Base-by-base conservation (phyloP, 352 stramenopile genomes). In the Thraustotheca clavata region DNA sequence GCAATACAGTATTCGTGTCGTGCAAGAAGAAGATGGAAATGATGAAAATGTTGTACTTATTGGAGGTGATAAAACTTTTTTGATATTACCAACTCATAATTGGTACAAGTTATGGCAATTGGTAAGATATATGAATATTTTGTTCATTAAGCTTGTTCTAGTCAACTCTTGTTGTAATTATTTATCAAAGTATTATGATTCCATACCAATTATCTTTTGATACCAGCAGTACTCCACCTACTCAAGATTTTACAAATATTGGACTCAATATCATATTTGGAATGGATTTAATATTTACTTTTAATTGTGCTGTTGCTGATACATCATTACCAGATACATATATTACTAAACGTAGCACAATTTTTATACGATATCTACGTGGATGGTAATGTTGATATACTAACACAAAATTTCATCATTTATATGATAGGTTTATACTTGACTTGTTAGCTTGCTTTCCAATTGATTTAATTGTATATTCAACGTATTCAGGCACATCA, bases 91-190 rank as follows among this genome's bases (percentile, higher is more conserved):
- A 0, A 77, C 88, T 57, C 86, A 76, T 48, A 76, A 60, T 0
- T 5, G 86, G 38, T 91, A 78, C 72, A 89, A 89, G 49, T 55
- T 87, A 6, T 91, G 83, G 83, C 83, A 91, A 38, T 65, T 91
- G 55, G 80, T 88, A 71, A 29, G n/a, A 18, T 40, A 16, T 40
- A 12, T 4, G 7, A 59, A 0, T 41, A 18, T 18, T 22, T 22
- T 12, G 27, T 31, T 34, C n/a, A 22, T 26, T 52, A 2, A 24
- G 27, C 5, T 60, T 3, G 4, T 4, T 29, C 8, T 48, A 89
- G 80, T 60, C 72, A 4, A 91, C 83, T 8, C 69, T 91, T 16
- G 16, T 83, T 26, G 73, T 90, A 26, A 88, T 91, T 57, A 76
- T 91, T 12, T 88, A 91, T 48, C 83, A 91, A 65, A 88, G 77